Percentiles rank a stretch among this genome's conserved stretches.
Conservation (phyloP, 345 rosid species). For the Raphanus sativus region DNA sequence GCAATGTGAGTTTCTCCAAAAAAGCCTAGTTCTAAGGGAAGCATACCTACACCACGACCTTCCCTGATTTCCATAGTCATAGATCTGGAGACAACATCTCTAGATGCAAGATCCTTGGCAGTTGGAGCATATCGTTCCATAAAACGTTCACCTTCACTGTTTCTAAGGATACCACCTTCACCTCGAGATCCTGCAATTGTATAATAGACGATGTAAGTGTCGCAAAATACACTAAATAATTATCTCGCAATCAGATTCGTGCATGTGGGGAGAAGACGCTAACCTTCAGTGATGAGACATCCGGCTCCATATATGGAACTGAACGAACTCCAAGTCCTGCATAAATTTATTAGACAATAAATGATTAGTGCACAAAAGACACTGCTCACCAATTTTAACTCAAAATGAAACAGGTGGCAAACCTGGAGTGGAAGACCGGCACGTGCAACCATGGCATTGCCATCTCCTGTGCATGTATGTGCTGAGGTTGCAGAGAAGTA, state of each 20-base stretch:
- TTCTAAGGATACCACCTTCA: constrained; percentile 75
- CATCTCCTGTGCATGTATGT: too few species aligned
- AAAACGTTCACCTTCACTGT: constrained; percentile 69
- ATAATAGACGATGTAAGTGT: not conserved
- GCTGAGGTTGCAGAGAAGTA: too few species aligned
- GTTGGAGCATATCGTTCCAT: constrained; percentile 99
- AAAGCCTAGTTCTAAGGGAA: constrained; percentile 6
- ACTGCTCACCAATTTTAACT: not conserved
- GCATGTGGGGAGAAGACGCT: constrained; percentile 14
- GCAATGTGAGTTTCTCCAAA: not conserved
- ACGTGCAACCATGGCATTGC: too few species aligned
- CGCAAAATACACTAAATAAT: not conserved
- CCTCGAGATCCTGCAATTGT: constrained; percentile 83
- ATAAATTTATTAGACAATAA: constrained; percentile 15
- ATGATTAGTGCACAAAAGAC: constrained; percentile 2
- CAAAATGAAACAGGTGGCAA: constrained; percentile 22
- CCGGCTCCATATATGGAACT: constrained; percentile 99
- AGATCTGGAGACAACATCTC: constrained; percentile 98
- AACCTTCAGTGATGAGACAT: constrained; percentile 97
- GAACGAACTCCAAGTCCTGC: constrained; percentile 98
- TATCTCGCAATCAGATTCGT: constrained; percentile 1
- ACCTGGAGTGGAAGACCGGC: constrained; percentile 95
- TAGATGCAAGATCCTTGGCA: constrained; percentile 99
- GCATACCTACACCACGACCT: constrained; percentile 99
- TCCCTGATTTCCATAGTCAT: constrained; percentile 99